Evolutionary conservation across 306 rosid species (phyloP), one percentile per base, ranked within the genome.

Genomic region (Quercus robur): DNA sequence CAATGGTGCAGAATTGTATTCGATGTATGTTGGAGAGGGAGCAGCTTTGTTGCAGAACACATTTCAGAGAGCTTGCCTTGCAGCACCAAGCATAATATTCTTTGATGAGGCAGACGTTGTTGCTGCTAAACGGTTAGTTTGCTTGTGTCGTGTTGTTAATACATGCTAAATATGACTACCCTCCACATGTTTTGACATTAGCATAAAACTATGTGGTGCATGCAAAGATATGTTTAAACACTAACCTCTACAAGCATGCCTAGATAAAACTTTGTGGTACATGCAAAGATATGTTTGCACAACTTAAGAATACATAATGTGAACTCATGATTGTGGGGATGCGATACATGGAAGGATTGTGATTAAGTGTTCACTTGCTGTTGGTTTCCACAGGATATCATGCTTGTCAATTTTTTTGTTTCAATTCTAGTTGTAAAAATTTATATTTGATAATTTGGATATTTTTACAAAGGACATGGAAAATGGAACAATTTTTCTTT

Each of bases 11-110:
- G 99, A 94, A 69, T 77, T 94, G 85, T 90, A 81, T 73, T 94
- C 99, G 4, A 94, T 90, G 99, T 94, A 93, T 74, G 98, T 93
- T 58, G 99, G 99, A 70, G 98, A 91, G 78, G 97, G 97, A 70
- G 99, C 93, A 88, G 94, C 93, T 73, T 78, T 90, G 73, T 88
- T 93, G 70, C 97, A 97, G 25, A 88, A 86, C 80, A 89, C 97
- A 58, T 94, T 94, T 83, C 89, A 84, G 58, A 91, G 94, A 84
- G 97, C 99, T 31, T 89, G 92, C 54, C 94, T 94, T 77, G 97
- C 91, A 3, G 97, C 97, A 31, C 97, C 97, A 41, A 90, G 99
- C 86, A 93, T 93, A 86, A 78, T 94, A 78, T 87, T 93, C 88
- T 91, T 94, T 78, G 97, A 94, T 71, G 97, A 94, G 86, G 99